phyloP scores from a whole-genome alignment of 2,329 filamentous ascomycete genomes.

The Pestalotiopsis sp. region DNA sequence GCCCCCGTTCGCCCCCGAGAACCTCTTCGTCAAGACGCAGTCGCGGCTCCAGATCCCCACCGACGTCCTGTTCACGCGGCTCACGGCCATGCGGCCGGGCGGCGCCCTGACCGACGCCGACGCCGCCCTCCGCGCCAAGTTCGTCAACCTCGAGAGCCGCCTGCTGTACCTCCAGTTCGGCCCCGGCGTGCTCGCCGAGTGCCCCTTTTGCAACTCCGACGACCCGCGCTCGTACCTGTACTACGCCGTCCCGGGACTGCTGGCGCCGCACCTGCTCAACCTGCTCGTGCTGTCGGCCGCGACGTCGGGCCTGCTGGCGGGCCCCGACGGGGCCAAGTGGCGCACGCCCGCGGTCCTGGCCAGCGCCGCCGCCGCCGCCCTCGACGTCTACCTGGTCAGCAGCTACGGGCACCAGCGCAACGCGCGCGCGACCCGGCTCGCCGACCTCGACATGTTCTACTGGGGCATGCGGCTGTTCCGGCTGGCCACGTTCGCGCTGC shows the following conservation, averaged over 20 bases:
- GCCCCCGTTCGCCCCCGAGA: slow-evolving; percentile 72
- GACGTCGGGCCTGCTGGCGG: slow-evolving; percentile 71
- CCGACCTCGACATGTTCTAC: slow-evolving; percentile 71
- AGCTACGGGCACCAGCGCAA: slow-evolving; percentile 70
- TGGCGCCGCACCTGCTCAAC: slow-evolving; percentile 81
- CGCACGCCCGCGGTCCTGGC: slow-evolving; percentile 69
- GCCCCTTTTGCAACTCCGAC: slow-evolving; percentile 80
- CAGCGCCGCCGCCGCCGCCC: slow-evolving; percentile 57
- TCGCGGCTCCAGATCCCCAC: slow-evolving; percentile 86
- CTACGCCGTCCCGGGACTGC: slow-evolving; percentile 75
- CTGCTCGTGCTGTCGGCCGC: slow-evolving; percentile 71
- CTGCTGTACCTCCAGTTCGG: slow-evolving; percentile 86
- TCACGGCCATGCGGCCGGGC: slow-evolving; percentile 58
- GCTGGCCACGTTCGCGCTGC: slow-evolving; percentile 61
- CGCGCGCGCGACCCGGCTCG: slow-evolving; percentile 60
- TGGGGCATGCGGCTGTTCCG: slow-evolving; percentile 71
- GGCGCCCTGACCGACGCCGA: slow-evolving; percentile 60
- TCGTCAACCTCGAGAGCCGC: slow-evolving; percentile 72
- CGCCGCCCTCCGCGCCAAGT: slow-evolving; percentile 65
- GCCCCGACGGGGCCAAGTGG: slow-evolving; percentile 68
- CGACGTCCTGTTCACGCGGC: slow-evolving; percentile 80
- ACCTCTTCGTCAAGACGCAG: slow-evolving; percentile 77
- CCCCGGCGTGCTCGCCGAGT: slow-evolving; percentile 71
- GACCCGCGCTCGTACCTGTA: slow-evolving; percentile 73
- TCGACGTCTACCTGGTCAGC: slow-evolving; percentile 69